Base-by-base conservation (phyloP, 2,329 filamentous ascomycete species). In the Madurella mycetomatis region DNA sequence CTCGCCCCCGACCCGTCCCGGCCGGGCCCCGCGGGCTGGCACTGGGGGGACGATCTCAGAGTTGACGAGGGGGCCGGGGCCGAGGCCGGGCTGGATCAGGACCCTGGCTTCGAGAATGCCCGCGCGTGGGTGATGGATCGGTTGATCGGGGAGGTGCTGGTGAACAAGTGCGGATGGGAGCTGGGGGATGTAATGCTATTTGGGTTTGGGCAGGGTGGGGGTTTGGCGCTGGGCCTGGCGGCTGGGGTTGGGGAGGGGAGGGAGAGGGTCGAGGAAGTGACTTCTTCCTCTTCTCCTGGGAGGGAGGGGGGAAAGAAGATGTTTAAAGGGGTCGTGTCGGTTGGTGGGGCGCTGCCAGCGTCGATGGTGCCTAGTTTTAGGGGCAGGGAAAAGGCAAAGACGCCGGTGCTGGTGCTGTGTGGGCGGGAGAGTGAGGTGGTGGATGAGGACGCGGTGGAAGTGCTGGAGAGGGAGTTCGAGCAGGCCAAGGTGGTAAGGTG, bases 401-500 rank as follows among this genome's bases (percentile, higher is more conserved):
- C 87, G 1, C 84, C 83, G 0, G 75, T 87, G 5, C 64, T 91
- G 41, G 69, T 88, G 1, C 84, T 81, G 61, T 80, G 79, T 40
- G 83, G 82, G 0, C 73, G 71, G 41, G 68, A 70, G 18, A 76
- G 75, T 55, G 70, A 74, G 41, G 62, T 56, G 17, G 70, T 78
- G 1, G 85, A 84, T 9, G 79, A 82, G 4, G 80, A 83, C 9
- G 82, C 83, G 0, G 75, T 86, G 15, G 79, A 83, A n/a, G 74
- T 79, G 54, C 72, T 91, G 37, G 86, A 83, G 67, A 73, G 75
- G 41, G 79, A 82, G 51, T 94, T 92, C 69, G 73, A 77, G 59
- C 77, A 84, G 64, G 83, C 90, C 18, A 78, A 83, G 68, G 77
- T 85, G 59, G 84, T 84, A 53, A 81, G 81, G 64, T 94, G 88